phyloP scores from a whole-genome alignment of 1,139 yeast species.

The Petasospora fabianii region DNA sequence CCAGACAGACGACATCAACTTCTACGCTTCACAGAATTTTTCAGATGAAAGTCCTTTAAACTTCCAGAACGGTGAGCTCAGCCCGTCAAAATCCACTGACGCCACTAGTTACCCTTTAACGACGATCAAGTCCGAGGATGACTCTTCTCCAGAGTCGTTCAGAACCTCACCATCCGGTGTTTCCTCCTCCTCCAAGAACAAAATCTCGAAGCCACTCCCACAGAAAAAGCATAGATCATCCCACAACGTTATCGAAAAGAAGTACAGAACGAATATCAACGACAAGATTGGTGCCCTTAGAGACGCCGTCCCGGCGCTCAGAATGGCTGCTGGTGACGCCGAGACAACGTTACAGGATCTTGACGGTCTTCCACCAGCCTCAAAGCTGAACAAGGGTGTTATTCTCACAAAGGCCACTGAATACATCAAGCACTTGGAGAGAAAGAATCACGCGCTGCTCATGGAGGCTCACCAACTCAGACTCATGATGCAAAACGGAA shows the following conservation, averaged over 20 bases:
- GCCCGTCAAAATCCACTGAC: background rate
- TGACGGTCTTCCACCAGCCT: conserved; percentile 84
- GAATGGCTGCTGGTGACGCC: conserved; percentile 33
- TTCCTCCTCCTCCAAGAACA: conserved; percentile 1
- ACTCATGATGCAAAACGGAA: conserved; percentile 23
- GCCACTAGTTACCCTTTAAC: background rate
- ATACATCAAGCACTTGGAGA: conserved; percentile 78
- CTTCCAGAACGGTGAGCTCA: background rate
- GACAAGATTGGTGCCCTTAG: conserved; percentile 60
- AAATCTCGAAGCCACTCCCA: conserved; percentile 19
- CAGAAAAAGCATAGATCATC: conserved; percentile 51
- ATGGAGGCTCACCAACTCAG: conserved; percentile 54
- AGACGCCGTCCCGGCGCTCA: conserved; percentile 64
- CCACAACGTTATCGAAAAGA: conserved; percentile 73
- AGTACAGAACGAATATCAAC: conserved; percentile 73
- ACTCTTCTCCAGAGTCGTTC: conserved; percentile 9
- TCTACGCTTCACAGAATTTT: conserved; percentile 4
- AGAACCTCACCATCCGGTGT: conserved; percentile 6
- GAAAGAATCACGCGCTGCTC: conserved; percentile 52
- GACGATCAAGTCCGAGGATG: conserved; percentile 5
- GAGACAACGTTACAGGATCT: conserved; percentile 30
- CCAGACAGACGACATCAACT: conserved; percentile 1
- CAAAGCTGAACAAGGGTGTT: conserved; percentile 82
- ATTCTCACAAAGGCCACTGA: conserved; percentile 87
- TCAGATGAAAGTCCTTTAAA: background rate